Conservation (phyloP, 148 eudicot genomes). For the Arbutus unedo region DNA sequence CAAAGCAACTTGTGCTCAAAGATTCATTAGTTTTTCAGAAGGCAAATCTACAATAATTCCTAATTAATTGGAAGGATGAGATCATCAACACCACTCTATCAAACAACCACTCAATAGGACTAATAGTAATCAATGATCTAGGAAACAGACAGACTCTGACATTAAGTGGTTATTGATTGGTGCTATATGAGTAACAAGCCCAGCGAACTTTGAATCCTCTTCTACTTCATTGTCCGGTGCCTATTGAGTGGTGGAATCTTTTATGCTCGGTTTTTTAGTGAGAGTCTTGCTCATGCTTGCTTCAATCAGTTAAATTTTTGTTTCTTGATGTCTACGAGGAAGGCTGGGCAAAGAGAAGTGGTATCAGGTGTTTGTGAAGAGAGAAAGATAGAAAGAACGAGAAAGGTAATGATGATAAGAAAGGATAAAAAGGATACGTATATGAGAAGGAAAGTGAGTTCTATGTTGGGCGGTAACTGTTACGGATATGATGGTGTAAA, state of each 20-base stretch:
- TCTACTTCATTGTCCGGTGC: neutral
- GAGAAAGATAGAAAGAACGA: neutral
- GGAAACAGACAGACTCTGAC: neutral
- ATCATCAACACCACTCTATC: neutral
- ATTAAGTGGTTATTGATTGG: neutral
- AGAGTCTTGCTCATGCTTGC: neutral
- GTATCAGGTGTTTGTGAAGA: neutral
- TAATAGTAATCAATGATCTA: neutral
- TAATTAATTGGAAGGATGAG: neutral
- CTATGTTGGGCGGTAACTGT: neutral
- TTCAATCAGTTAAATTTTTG: neutral
- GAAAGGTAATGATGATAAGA: neutral
- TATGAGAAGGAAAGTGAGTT: neutral
- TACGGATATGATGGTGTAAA: neutral
- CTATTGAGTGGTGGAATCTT: neutral
- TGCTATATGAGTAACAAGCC: neutral
- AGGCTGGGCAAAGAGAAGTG: neutral
- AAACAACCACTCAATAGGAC: neutral
- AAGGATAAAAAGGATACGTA: neutral
- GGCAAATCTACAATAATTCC: neutral
- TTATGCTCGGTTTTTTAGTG: neutral
- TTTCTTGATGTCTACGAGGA: neutral
- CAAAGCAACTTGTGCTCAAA: neutral
- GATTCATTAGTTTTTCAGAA: neutral
- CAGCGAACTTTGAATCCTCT: neutral